Base-by-base conservation (phyloP, 129 eudicot species). In the Flaveria bidentis region DNA sequence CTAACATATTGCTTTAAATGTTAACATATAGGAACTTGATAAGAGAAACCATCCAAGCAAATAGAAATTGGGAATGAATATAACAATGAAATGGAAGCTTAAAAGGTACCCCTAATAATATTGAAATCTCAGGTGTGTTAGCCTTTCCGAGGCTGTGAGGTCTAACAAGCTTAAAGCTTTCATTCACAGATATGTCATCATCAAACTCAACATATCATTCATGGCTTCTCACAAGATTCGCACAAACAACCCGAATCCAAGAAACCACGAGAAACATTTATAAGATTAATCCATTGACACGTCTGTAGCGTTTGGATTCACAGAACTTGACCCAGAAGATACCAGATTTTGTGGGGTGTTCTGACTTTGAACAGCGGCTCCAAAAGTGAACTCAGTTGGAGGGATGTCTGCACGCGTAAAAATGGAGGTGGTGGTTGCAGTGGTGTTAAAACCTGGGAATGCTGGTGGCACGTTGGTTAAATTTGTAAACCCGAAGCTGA, bases 321-420 rank as follows among this genome's bases (percentile, higher is more conserved):
- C 72, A 5, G 82, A 80, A 61, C 72, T 76, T 2, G 75, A 41
- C 50, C 76, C 77, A 15, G 72, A 73, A 28, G 77, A 44, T 22
- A 53, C 61, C 63, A 20, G 81, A 49, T 17, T 76, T 42, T 55
- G 44, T 63, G 41, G 68, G 20, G 79, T 42, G 87, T 17, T 85
- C 36, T 69, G 79, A 69, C 76, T 63, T 15, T 47, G 64, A 39
- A 20, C 76, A 67, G 76, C 75, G 6, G 97, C 92, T 50, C 98
- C 98, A 62, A 94, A 94, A 46, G 96, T 87, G 78, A 94, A 94
- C 67, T 81, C 90, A 5, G 79, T 88, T 18, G 96, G 92, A 11
- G 87, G 85, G 41, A 77, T 76, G n/a, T 82, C 90, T 39, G 87
- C 77, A 56, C 88, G 88, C 23, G 81, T 58, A 45, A 91, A 94